A percentile compares a stretch with the other conserved stretches of the same genome.
Conservation (phyloP, 2,329 filamentous ascomycete genomes). For the Geosmithia morbida region DNA sequence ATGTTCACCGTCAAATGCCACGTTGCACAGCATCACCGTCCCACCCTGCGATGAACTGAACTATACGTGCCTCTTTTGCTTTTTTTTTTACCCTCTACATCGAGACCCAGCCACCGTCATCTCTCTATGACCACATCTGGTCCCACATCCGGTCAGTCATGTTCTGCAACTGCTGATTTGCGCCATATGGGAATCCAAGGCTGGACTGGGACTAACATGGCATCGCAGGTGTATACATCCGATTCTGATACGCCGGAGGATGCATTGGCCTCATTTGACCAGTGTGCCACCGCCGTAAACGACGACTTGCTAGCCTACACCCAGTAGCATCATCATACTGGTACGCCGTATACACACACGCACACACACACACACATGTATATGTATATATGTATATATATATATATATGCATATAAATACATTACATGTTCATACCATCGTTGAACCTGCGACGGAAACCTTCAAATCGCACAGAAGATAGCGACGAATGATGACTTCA, state of each 20-base stretch:
- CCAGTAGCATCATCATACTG: background rate
- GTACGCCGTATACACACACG: too few species aligned
- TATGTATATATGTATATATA: background rate
- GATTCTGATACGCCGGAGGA: background rate
- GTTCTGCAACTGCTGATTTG: background rate
- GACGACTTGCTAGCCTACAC: background rate
- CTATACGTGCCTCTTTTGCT: background rate
- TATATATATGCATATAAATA: background rate
- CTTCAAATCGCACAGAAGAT: too few species aligned
- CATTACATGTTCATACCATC: background rate
- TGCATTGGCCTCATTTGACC: background rate
- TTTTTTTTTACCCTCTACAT: background rate
- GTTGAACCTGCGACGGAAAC: too few species aligned
- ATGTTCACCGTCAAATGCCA: background rate
- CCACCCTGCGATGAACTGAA: background rate
- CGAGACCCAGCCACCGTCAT: background rate
- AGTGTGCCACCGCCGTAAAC: background rate
- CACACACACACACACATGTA: background rate
- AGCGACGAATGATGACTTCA: background rate
- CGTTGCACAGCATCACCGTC: background rate
- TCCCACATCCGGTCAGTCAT: background rate
- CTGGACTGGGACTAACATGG: background rate
- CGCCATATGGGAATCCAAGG: background rate
- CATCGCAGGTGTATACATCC: background rate
- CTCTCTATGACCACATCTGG: background rate